Evolutionary conservation across 2,329 filamentous ascomycete genomes (phyloP).

Genomic region (Fusarium subglutinans): DNA sequence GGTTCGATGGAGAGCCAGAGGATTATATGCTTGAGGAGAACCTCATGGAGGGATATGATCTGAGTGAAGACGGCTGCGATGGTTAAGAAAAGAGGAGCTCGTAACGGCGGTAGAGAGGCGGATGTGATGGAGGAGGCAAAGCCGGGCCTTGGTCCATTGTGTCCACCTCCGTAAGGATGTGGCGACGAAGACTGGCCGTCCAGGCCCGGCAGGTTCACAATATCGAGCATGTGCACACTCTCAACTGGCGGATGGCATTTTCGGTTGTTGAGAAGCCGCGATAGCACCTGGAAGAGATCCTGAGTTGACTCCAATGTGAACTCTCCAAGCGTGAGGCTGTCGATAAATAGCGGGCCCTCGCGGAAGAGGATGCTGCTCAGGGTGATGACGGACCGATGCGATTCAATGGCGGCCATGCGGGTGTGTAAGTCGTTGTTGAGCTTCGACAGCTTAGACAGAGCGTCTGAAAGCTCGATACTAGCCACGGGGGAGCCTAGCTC

Average conservation of each 20-base stretch:
- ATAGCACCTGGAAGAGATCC: neutral
- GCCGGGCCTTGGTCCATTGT: neutral
- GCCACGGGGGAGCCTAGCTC: fast-evolving
- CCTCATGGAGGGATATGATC: neutral
- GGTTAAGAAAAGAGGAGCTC: neutral
- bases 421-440: neutral
- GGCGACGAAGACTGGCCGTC: neutral
- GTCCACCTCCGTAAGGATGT: neutral
- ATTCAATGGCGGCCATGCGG: neutral
- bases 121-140: neutral
- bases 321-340: neutral
- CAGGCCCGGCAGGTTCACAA: neutral
- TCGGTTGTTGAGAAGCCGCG: neutral
- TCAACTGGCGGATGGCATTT: fast-evolving
- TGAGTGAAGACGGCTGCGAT: neutral
- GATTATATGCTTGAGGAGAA: neutral
- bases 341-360: neutral
- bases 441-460: neutral
- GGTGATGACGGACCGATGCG: neutral
- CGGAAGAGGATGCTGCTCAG: neutral
- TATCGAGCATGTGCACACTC: neutral
- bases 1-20: neutral
- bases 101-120: neutral
- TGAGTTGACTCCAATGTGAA: neutral
- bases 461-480: neutral